phyloP scores from a whole-genome alignment of 2,329 filamentous ascomycete species.

The Xylaria polymorpha region DNA sequence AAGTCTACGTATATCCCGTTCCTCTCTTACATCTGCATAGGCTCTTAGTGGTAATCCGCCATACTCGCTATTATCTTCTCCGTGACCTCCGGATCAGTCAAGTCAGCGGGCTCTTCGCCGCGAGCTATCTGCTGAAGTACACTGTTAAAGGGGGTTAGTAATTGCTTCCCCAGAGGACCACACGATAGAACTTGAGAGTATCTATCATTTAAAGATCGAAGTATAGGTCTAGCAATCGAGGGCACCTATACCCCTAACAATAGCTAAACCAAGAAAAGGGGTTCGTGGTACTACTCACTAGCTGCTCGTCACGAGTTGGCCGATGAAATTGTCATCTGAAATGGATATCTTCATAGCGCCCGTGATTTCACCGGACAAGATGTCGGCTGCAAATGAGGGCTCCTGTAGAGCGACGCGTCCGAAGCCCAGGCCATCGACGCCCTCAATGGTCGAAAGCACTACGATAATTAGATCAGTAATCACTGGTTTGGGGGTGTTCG shows the following conservation, averaged over 20 bases:
- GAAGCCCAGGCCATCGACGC: conserved; percentile 67
- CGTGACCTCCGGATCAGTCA: conserved; percentile 30
- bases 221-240: background rate
- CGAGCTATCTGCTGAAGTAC: conserved; percentile 16
- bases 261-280: background rate
- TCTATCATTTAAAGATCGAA: background rate
- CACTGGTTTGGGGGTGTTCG: background rate
- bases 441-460: conserved; percentile 61
- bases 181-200: background rate
- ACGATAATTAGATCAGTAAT: background rate
- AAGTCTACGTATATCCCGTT: background rate
- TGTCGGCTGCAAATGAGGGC: conserved; percentile 55
- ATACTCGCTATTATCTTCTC: conserved; percentile 7
- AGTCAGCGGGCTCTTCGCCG: conserved; percentile 27
- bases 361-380: conserved; percentile 59
- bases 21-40: background rate
- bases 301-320: conserved; percentile 47
- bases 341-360: conserved; percentile 60
- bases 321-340: conserved; percentile 60
- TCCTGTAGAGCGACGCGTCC: conserved; percentile 64
- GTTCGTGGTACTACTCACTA: conserved; percentile 12
- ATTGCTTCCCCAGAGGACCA: background rate
- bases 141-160: conserved; percentile 17
- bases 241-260: background rate
- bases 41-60: background rate